Conservation (phyloP, 169 alveolate species). For the Eimeria sp. region DNA sequence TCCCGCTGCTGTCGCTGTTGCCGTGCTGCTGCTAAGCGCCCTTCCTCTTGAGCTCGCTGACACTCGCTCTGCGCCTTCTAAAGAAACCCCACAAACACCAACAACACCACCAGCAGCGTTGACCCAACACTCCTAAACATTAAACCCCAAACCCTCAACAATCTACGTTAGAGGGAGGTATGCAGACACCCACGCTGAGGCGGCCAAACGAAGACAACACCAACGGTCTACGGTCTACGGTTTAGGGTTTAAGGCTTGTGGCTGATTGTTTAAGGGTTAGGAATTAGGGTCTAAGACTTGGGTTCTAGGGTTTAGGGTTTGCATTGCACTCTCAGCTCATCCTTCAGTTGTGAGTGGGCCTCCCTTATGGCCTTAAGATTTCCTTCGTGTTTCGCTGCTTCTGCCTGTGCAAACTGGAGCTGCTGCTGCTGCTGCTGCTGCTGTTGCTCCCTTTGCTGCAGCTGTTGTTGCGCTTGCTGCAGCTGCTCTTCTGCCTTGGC, state of each 20-base stretch:
- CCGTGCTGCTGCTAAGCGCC: neutral
- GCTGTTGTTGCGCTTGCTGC: conserved; percentile 27
- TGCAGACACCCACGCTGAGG: neutral
- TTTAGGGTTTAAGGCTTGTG: neutral
- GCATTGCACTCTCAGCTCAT: conserved; percentile 16
- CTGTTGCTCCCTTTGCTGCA: conserved; percentile 24
- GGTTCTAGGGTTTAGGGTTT: conserved; percentile 14
- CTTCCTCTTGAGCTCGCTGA: conserved; percentile 40
- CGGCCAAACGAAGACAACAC: neutral
- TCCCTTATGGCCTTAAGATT: conserved; percentile 35
- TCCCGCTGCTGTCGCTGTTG: conserved; percentile 71
- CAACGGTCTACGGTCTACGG: neutral
- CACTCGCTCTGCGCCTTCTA: conserved; percentile 37
- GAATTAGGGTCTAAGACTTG: neutral
- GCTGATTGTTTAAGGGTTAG: neutral
- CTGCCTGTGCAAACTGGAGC: conserved; percentile 29
- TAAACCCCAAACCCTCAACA: neutral
- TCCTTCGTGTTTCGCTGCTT: conserved; percentile 14
- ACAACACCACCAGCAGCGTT: neutral
- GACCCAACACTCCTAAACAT: neutral
- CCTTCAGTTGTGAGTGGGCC: conserved; percentile 20
- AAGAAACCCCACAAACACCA: neutral
- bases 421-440: conserved; percentile 43
- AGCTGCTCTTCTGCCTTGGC: conserved; percentile 42
- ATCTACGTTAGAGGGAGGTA: neutral